Conservation (phyloP, 2,329 filamentous ascomycete species). For the Apiospora koreana region DNA sequence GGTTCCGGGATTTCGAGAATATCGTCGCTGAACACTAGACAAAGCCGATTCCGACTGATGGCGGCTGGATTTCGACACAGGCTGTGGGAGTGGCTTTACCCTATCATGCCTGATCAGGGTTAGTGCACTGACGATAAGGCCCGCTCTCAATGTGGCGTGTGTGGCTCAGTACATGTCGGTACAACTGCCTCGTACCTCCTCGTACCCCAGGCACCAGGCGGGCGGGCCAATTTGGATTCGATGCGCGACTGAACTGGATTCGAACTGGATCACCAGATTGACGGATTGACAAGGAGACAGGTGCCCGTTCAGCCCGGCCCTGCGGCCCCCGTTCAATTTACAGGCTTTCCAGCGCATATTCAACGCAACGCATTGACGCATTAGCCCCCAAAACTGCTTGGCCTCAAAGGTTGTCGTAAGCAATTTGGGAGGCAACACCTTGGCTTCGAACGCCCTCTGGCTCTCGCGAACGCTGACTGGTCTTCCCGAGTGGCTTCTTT, state of each 20-base stretch:
- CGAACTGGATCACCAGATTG: background rate
- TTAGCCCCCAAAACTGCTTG: background rate
- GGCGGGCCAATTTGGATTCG: background rate
- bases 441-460: background rate
- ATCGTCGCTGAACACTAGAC: conserved; percentile 7
- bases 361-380: conserved; percentile 5
- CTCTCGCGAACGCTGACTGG: background rate
- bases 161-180: background rate
- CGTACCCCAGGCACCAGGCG: too few species aligned
- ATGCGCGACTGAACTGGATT: background rate
- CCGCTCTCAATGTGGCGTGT: background rate
- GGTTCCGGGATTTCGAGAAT: conserved; percentile 9
- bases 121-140: background rate
- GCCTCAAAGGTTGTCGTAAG: conserved; percentile 4
- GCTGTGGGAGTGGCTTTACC: conserved; percentile 9
- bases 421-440: background rate
- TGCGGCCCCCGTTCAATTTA: background rate
- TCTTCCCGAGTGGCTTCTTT: background rate
- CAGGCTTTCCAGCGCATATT: background rate
- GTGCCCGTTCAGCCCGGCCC: background rate
- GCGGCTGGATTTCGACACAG: conserved; percentile 9
- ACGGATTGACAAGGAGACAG: background rate
- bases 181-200: background rate
- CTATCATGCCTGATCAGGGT: conserved; percentile 9
- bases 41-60: conserved; percentile 7